A percentile compares a stretch with the other conserved stretches of the same genome.
Conservation (phyloP, 164 flowering plant genomes). For the Dillenia turbinata region DNA sequence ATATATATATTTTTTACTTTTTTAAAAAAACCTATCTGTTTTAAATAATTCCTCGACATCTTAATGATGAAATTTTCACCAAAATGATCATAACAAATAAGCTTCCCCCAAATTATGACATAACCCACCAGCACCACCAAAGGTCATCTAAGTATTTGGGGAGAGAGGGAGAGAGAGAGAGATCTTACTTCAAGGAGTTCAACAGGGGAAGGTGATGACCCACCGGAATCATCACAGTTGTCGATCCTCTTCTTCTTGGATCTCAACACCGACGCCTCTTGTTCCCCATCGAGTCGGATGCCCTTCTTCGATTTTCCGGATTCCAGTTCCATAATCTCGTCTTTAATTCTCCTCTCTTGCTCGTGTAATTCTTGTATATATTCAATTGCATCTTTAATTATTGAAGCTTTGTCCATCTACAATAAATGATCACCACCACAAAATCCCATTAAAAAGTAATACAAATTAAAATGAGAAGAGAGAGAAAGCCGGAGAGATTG, state of each 20-base stretch:
- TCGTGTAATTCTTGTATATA: conserved; percentile 75
- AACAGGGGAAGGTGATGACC: conserved; percentile 32
- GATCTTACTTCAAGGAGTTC: conserved; percentile 53
- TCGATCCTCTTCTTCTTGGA: conserved; percentile 43
- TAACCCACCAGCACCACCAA: too few relatives aligned
- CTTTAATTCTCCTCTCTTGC: conserved; percentile 46
- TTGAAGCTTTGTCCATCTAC: conserved; percentile 91
- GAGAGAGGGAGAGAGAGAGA: background rate
- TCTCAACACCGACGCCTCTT: conserved; percentile 5
- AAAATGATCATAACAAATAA: too few relatives aligned
- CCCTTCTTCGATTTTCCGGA: conserved; percentile 25
- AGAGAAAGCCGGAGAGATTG: too few relatives aligned
- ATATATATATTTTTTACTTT: too few relatives aligned
- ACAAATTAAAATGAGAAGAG: background rate
- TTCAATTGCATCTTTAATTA: conserved; percentile 69
- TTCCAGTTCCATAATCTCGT: conserved; percentile 58
- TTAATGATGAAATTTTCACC: too few relatives aligned
- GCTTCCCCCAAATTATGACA: too few relatives aligned
- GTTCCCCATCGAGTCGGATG: conserved; percentile 3
- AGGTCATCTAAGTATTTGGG: too few relatives aligned
- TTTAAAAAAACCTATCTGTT: too few relatives aligned
- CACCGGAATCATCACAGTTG: conserved; percentile 15
- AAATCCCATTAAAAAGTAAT: background rate
- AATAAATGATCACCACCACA: too few relatives aligned
- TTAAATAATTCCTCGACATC: too few relatives aligned